Conservation (phyloP, 352 stramenopile genomes). For the Globisporangium paddicum region DNA sequence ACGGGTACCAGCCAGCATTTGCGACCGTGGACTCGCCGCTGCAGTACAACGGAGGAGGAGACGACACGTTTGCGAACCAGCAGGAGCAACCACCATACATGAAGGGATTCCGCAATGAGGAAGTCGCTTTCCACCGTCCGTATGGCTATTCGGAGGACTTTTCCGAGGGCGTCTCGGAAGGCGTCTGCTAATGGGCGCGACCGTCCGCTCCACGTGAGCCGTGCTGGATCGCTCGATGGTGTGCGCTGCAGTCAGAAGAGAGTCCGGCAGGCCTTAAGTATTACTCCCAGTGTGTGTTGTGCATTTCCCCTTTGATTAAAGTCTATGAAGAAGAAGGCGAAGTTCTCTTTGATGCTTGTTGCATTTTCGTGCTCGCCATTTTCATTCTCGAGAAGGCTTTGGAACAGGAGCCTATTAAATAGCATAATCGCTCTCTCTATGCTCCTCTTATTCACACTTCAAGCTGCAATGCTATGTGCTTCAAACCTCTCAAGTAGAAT, state of each 20-base stretch:
- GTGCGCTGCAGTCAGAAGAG: background rate
- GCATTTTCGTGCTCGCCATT: background rate
- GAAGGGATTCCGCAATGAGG: constrained; percentile 62
- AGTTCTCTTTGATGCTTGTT: background rate
- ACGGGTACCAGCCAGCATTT: constrained; percentile 32
- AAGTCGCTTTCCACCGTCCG: constrained; percentile 58
- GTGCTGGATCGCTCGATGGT: background rate
- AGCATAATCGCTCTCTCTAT: background rate
- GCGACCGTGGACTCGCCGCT: constrained; percentile 36
- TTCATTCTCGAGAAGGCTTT: background rate
- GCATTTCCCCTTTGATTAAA: constrained; percentile 6
- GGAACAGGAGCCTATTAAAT: background rate
- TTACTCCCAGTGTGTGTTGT: constrained; percentile 1
- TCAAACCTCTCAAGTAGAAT: constrained; percentile 5
- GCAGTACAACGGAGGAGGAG: constrained; percentile 27
- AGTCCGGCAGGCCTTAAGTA: constrained; percentile 1
- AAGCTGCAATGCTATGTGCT: background rate
- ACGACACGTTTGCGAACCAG: constrained; percentile 27
- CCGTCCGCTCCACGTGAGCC: constrained; percentile 4
- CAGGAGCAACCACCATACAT: constrained; percentile 45
- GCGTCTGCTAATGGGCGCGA: constrained; percentile 53
- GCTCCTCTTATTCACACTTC: background rate
- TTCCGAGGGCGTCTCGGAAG: constrained; percentile 68
- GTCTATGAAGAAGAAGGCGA: background rate
- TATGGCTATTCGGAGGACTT: constrained; percentile 73